Evolutionary conservation across 176 grass and related monocot genomes (phyloP).

Genomic region (Aegilops longissima): DNA sequence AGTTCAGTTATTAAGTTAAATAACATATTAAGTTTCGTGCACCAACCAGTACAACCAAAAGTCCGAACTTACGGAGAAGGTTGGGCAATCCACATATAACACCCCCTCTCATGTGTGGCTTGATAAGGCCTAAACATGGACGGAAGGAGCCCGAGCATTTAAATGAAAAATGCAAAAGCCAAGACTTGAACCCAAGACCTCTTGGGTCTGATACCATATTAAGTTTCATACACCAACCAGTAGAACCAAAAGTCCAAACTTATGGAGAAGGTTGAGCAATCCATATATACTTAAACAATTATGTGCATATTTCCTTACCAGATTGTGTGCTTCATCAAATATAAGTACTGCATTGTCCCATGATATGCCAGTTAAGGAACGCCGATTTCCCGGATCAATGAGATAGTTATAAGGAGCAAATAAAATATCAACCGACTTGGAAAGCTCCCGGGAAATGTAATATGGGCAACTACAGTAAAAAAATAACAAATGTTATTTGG

Average conservation of each 20-base stretch:
- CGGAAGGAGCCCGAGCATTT: too few relatives aligned
- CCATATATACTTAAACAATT: not conserved
- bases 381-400: slow-evolving; percentile 86
- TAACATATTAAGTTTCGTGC: not conserved
- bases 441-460: slow-evolving; percentile 90
- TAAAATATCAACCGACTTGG: slow-evolving; percentile 84
- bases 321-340: slow-evolving; percentile 97
- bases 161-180: too few relatives aligned
- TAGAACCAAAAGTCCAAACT: not conserved
- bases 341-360: slow-evolving; percentile 90
- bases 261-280: not conserved
- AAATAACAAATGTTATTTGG: slow-evolving; percentile 11
- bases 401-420: slow-evolving; percentile 99
- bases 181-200: not conserved
- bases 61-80: too few relatives aligned
- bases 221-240: not conserved
- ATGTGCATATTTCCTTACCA: slow-evolving; percentile 45
- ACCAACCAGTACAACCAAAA: too few relatives aligned
- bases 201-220: not conserved
- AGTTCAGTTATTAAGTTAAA: slow-evolving; percentile 5
- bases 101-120: too few relatives aligned
- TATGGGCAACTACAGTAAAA: slow-evolving; percentile 81
- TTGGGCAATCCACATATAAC: too few relatives aligned
- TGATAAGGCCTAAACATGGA: too few relatives aligned
- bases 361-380: slow-evolving; percentile 70